These are phyloP conservation scores for Linum lewisii DNA, from an alignment of 345 rosid species.

Conservation along the genomic window DNA sequence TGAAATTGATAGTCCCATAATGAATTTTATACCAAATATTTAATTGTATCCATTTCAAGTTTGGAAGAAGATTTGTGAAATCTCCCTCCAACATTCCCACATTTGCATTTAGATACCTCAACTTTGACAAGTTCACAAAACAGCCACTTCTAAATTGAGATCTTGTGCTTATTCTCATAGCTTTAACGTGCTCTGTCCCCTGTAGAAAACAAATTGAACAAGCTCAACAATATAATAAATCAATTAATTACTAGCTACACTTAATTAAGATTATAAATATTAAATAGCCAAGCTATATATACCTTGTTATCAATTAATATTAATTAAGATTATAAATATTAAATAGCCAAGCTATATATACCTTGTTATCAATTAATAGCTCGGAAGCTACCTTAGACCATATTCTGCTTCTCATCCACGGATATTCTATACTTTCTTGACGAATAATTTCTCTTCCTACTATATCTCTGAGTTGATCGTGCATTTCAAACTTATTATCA, in stretches of 20 bases:
- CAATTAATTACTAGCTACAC: too few species aligned
- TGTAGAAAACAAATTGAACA: neutral
- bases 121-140: neutral
- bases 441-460: neutral
- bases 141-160: neutral
- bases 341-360: neutral
- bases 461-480: neutral
- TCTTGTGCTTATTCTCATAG: neutral
- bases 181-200: neutral
- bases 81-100: neutral
- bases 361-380: neutral
- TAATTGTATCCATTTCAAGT: neutral
- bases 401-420: neutral
- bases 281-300: neutral
- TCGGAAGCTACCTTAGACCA: neutral
- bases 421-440: neutral
- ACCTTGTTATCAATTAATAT: neutral
- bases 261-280: too few species aligned
- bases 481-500: neutral
- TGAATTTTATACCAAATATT: too few species aligned
- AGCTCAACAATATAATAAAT: too few species aligned
- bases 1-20: neutral
- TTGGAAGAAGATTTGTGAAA: neutral
- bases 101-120: neutral
- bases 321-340: too few species aligned